Base-by-base conservation (phyloP, 306 rosid genomes). In the Pachyrhizus erosus region DNA sequence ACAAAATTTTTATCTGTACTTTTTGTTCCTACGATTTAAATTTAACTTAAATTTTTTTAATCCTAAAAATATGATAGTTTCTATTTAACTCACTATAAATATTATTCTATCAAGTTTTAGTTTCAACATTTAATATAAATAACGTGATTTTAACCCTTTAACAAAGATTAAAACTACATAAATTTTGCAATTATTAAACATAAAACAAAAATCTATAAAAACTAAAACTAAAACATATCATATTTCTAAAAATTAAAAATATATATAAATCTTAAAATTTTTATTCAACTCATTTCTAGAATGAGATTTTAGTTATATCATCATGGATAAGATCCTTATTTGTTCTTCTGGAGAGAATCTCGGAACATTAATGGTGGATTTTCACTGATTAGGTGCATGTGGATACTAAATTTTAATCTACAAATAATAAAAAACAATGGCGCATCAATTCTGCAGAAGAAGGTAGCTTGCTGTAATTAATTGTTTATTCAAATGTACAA, bases 401-500 rank as follows among this genome's bases (percentile, higher is more conserved):
- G 40, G 40, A 37, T 37, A 6, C 42, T 37, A 37, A 21, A 43
- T 71, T 70, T 42, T 58, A 70, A 58, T 71, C 6, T 31, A 49
- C 7, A 61, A 62, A 55, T 29, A 83, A 40, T 42, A 43, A 34
- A 4, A 7, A 24, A 18, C 9, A 45, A 60, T 26, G 27, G 8
- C 7, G 33, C 51, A 76, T 24, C 68, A 42, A 65, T 77, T 62
- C 57, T 76, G 43, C 88, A 72, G 40, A 81, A 72, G n/a, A 27
- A 12, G 58, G 21, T 33, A n/a, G 18, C 73, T 21, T 45, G 69
- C 78, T 79, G 40, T 31, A 61, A 64, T 55, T 20, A 64, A 37
- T 80, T 61, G 27, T 62, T 82, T 69, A 73, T 81, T 67, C 67
- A 78, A 70, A 81, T 87, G 34, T 84, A 82, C 90, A 84, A 46